A percentile compares a stretch with the other conserved stretches of the same genome.
These are phyloP conservation scores for Camellia granthamiana DNA, from an alignment of 148 eudicot genomes.

Conservation along the genomic window DNA sequence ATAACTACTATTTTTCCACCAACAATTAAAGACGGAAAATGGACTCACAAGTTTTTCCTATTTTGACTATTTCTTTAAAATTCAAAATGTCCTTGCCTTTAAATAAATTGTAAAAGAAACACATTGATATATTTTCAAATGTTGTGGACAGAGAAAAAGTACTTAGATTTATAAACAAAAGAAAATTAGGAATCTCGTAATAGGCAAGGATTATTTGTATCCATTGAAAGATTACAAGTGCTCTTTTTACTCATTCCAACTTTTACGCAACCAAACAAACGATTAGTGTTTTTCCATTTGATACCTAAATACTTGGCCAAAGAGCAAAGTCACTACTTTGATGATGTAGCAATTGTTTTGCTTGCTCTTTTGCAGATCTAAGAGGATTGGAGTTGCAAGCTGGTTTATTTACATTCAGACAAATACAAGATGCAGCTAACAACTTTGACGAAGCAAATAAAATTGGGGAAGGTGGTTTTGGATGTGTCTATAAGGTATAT, in stretches of 20 bases:
- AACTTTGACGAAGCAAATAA: slow-evolving; percentile 48
- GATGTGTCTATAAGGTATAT: slow-evolving; percentile 65
- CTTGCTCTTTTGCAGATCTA: slow-evolving; percentile 34
- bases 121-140: no score
- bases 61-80: no score
- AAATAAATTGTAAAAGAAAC: neutral
- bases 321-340: neutral
- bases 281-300: neutral
- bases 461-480: slow-evolving; percentile 74
- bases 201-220: neutral
- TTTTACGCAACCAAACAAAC: neutral
- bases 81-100: no score
- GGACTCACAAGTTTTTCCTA: no score
- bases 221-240: neutral
- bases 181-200: neutral
- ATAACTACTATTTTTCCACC: no score
- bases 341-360: neutral
- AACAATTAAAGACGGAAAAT: no score
- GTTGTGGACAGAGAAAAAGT: neutral
- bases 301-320: neutral
- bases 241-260: neutral
- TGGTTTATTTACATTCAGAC: slow-evolving; percentile 55
- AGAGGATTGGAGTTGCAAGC: slow-evolving; percentile 52
- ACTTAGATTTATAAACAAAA: neutral
- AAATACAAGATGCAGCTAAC: slow-evolving; percentile 66